Evolutionary conservation across 2,329 filamentous ascomycete genomes (phyloP).

Genomic region (Lasiodiplodia sp.): DNA sequence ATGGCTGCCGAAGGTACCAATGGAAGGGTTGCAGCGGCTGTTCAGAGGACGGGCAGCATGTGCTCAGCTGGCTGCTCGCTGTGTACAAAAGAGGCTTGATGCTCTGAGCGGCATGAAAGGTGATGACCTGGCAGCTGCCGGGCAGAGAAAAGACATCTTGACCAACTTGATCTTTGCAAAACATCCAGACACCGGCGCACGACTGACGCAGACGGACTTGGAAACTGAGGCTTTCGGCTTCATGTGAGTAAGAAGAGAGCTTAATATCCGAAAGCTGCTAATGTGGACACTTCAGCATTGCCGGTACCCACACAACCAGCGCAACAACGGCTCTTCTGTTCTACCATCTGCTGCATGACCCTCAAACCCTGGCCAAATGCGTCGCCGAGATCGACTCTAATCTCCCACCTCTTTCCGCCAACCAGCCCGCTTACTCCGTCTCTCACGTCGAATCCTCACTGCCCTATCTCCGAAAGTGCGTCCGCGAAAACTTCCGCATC

Average conservation of each 20-base stretch:
- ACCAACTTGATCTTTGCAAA: constrained; percentile 48
- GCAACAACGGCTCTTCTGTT: constrained; percentile 42
- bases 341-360: constrained; percentile 43
- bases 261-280: no score
- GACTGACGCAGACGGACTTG: constrained; percentile 41
- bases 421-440: constrained; percentile 36
- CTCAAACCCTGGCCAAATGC: constrained; percentile 34
- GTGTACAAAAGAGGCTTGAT: constrained; percentile 3
- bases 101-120: background rate
- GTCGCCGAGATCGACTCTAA: constrained; percentile 35
- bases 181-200: constrained; percentile 46
- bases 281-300: constrained; percentile 33
- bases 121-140: background rate
- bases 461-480: constrained; percentile 35
- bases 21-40: background rate
- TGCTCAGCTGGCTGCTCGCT: background rate
- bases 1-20: constrained; percentile 9
- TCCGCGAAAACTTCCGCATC: constrained; percentile 46
- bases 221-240: constrained; percentile 49
- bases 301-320: constrained; percentile 45
- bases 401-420: background rate
- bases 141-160: constrained; percentile 43
- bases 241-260: constrained; percentile 32
- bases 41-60: constrained; percentile 1
- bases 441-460: constrained; percentile 36